Percentiles rank a stretch among this genome's conserved stretches.
Evolutionary conservation across 2,329 filamentous ascomycete genomes (phyloP).

Genomic region (Metarhizium rileyi): DNA sequence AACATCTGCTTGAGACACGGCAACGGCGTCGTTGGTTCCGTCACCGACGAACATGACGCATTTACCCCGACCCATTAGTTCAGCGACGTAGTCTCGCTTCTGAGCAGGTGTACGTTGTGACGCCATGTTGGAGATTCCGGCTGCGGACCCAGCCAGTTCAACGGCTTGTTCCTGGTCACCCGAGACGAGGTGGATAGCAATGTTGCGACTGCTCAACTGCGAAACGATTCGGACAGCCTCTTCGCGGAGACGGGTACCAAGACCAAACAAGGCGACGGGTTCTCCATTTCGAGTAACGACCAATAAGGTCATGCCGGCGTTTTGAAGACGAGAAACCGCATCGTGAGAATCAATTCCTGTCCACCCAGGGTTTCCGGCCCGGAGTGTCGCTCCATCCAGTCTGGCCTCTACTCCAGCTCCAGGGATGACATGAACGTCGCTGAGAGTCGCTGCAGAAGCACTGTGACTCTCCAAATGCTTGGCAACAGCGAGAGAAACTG

Average conservation of each 20-base stretch:
- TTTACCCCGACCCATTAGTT: slow-evolving; percentile 21
- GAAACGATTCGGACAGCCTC: slow-evolving; percentile 35
- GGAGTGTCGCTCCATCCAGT: slow-evolving; percentile 19
- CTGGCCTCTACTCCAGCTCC: slow-evolving; percentile 30
- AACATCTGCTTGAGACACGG: slow-evolving; percentile 49
- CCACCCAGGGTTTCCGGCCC: slow-evolving; percentile 39
- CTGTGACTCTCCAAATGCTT: slow-evolving; percentile 23
- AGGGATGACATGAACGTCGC: slow-evolving; percentile 25
- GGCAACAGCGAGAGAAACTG: slow-evolving; percentile 38
- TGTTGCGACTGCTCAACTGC: slow-evolving; percentile 33
- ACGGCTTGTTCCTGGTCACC: slow-evolving; percentile 45
- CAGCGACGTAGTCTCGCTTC: slow-evolving; percentile 43
- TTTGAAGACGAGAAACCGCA: slow-evolving; percentile 11
- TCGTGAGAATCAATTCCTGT: slow-evolving; percentile 16
- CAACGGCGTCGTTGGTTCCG: slow-evolving; percentile 54
- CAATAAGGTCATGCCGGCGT: slow-evolving; percentile 17
- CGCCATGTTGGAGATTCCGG: slow-evolving; percentile 28
- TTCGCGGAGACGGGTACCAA: slow-evolving; percentile 26
- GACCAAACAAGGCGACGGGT: slow-evolving; percentile 38
- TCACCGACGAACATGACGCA: slow-evolving; percentile 50
- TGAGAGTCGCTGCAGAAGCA: slow-evolving; percentile 8
- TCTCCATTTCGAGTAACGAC: slow-evolving; percentile 15
- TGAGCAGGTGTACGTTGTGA: slow-evolving; percentile 39
- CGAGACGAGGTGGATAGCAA: slow-evolving; percentile 44
- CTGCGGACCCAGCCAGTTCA: slow-evolving; percentile 34